These are phyloP conservation scores for Xylariaceae sp. DNA, from an alignment of 2,329 filamentous ascomycete species.

Conservation along the genomic window DNA sequence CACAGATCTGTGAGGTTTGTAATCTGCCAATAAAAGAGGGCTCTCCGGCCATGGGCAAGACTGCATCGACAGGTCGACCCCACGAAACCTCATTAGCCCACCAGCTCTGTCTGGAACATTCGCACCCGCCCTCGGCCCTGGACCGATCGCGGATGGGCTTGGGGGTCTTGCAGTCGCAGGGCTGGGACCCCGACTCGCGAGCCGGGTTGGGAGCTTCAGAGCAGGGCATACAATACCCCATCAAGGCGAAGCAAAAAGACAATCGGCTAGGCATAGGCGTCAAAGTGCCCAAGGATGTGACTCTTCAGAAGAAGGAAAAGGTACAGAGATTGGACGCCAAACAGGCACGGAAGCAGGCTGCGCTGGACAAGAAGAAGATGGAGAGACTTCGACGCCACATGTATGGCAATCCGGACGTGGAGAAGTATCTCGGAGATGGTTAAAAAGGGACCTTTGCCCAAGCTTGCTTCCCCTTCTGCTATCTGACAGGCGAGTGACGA, in stretches of 20 bases:
- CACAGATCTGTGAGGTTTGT: slow-evolving; percentile 49
- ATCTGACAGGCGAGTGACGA: too few relatives aligned
- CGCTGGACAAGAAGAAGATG: slow-evolving; percentile 53
- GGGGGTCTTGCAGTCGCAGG: slow-evolving; percentile 55
- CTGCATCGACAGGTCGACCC: slow-evolving; percentile 5
- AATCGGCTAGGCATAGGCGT: slow-evolving; percentile 69
- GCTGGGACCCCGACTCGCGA: slow-evolving; percentile 69
- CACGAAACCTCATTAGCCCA: slow-evolving; percentile 62
- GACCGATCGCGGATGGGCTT: slow-evolving; percentile 65
- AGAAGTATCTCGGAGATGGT: slow-evolving; percentile 57
- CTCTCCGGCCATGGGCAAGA: slow-evolving; percentile 3
- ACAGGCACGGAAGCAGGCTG: slow-evolving; percentile 54
- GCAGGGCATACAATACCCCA: slow-evolving; percentile 66
- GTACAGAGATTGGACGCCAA: slow-evolving; percentile 58
- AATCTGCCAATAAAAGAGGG: slow-evolving; percentile 41
- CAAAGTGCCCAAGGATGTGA: slow-evolving; percentile 30
- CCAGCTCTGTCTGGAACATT: slow-evolving; percentile 61
- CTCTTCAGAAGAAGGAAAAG: slow-evolving; percentile 31
- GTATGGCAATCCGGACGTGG: slow-evolving; percentile 66
- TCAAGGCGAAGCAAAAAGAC: slow-evolving; percentile 65
- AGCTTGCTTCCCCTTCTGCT: too few relatives aligned
- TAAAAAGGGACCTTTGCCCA: too few relatives aligned
- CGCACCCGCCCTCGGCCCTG: slow-evolving; percentile 63
- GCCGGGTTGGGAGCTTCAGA: slow-evolving; percentile 63
- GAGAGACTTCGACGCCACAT: slow-evolving; percentile 63